Evolutionary conservation across 116 monocot genomes (phyloP), one percentile per base, ranked within the genome.

Genomic region (Dioscorea cayenensis): DNA sequence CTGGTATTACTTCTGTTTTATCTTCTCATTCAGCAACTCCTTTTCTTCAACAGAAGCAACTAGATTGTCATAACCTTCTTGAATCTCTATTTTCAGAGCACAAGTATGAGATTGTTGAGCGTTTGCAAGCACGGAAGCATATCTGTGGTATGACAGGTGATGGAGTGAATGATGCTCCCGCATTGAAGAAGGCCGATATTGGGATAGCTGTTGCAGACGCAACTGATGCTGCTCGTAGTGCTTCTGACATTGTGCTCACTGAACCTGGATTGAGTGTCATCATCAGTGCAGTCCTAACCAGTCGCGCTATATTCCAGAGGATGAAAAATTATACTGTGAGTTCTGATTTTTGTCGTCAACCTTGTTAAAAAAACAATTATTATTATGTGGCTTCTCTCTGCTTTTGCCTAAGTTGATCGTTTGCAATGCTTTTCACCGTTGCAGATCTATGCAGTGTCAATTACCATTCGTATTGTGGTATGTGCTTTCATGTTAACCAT

Each of bases 111-210:
- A 91, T 91, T 72, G 91, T 91, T 29, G 87, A 91, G 65, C 82
- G 91, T 13, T 78, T 91, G 76, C 91, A 91, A 87, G 91, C 91
- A 62, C 78, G 87, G 72, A 91, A 87, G 66, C 91, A 91, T 83
- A 91, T 91, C 35, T 91, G 91, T 76, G 91, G 91, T 60, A 91
- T 91, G 91, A 91, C 91, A 65, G 91, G 91, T 36, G 91, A 91
- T 78, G 91, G 91, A 63, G 91, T 91, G 16, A 91, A 91, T 75
- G 91, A 91, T 78, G 91, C 91, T 69, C 91, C 91, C 43, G 91
- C 91, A 19, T 80, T 91, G 14, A 91, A 91, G 76, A 91, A 91
- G 60, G 91, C 91, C 63, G 91, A 91, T 74, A 91, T 91, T 72
- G 91, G 91, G 37, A 91, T 91, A 67, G 91, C 91, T 38, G 91